Conservation (phyloP, 163 green algal species). For the Chlorella variabilis region DNA sequence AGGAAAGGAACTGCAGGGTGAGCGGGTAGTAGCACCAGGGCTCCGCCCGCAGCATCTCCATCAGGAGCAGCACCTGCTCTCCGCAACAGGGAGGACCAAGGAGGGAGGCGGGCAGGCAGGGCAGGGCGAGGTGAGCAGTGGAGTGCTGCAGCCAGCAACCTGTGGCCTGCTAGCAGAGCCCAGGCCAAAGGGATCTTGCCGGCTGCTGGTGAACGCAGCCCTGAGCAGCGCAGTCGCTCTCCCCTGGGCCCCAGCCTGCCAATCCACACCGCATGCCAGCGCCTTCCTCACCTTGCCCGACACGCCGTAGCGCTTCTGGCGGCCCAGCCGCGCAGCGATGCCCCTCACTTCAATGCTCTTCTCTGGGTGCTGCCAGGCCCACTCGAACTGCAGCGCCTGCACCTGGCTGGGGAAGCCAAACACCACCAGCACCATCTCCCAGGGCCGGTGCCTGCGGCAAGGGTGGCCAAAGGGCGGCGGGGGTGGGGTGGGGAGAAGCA, state of each 20-base stretch:
- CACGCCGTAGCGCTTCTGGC: constrained; percentile 54
- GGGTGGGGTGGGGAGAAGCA: too few species aligned
- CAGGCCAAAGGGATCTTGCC: too few species aligned
- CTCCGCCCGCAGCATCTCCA: constrained; percentile 77
- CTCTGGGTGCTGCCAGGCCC: constrained; percentile 85
- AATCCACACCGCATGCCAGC: too few species aligned
- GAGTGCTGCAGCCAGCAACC: too few species aligned
- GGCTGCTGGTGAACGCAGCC: too few species aligned
- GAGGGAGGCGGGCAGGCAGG: not conserved
- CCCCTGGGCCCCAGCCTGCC: too few species aligned
- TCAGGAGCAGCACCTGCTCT: constrained; percentile 78
- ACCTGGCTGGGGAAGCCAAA: constrained; percentile 88
- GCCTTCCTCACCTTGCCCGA: constrained; percentile 85
- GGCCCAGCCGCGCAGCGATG: constrained; percentile 50
- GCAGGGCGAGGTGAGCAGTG: too few species aligned
- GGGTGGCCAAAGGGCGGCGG: not conserved
- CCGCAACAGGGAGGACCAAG: not conserved
- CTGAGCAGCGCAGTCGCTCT: not conserved
- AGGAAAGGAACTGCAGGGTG: constrained; percentile 76
- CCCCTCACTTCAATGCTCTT: constrained; percentile 62
- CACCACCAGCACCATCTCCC: constrained; percentile 91
- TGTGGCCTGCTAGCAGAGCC: too few species aligned
- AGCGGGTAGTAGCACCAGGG: constrained; percentile 84
- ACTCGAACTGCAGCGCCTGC: constrained; percentile 92
- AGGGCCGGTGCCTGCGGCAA: constrained; percentile 72